phyloP scores from a whole-genome alignment of 108 stramenopile genomes.

The Epithemia pelagica region DNA sequence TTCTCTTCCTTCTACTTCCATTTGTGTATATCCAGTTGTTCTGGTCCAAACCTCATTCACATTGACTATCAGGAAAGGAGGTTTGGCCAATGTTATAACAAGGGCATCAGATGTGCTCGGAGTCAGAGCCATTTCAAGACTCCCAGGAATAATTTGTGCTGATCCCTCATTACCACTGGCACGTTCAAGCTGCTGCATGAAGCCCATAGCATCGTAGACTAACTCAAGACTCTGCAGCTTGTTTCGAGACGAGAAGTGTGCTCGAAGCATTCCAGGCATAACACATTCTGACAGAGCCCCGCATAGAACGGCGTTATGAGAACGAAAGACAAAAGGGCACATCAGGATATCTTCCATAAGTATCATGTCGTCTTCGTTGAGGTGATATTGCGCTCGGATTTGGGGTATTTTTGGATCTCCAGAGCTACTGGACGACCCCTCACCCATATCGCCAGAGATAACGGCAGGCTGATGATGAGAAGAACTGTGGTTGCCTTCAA shows the following conservation, averaged over 20 bases:
- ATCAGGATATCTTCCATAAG: conserved; percentile 67
- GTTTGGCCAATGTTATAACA: conserved; percentile 65
- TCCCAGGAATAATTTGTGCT: conserved; percentile 73
- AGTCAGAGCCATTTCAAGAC: conserved; percentile 72
- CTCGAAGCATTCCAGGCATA: conserved; percentile 78
- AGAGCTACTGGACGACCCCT: conserved; percentile 5
- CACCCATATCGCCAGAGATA: neutral
- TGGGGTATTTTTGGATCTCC: neutral
- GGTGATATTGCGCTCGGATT: conserved; percentile 53
- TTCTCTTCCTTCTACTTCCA: conserved; percentile 65
- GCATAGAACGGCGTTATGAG: conserved; percentile 67
- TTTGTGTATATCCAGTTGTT: conserved; percentile 63
- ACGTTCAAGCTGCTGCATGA: conserved; percentile 80
- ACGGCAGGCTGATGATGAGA: neutral
- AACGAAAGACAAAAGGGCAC: conserved; percentile 76
- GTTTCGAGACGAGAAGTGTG: conserved; percentile 53
- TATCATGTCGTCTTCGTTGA: conserved; percentile 82
- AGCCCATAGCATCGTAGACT: conserved; percentile 83
- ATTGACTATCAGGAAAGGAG: conserved; percentile 63
- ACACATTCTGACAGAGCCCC: conserved; percentile 70
- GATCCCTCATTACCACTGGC: conserved; percentile 61
- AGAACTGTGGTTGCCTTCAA: neutral
- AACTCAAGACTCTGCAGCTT: conserved; percentile 66
- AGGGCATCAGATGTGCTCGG: conserved; percentile 60
- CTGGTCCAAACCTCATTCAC: conserved; percentile 71